phyloP scores from a whole-genome alignment of 2,329 filamentous ascomycete species.

The Phialophora macrospora region DNA sequence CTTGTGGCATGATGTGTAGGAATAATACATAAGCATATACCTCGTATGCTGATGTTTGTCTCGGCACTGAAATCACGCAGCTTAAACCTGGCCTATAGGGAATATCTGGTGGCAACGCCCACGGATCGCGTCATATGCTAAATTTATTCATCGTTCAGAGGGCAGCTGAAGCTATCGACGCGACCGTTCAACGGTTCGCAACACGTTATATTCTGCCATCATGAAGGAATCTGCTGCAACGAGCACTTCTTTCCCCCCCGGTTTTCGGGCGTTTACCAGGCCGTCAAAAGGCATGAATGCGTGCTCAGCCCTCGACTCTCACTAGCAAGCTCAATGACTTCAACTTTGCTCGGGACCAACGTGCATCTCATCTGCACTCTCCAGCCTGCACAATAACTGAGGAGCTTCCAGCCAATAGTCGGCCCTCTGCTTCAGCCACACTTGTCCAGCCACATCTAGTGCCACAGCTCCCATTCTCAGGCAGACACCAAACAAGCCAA shows the following conservation, averaged over 20 bases:
- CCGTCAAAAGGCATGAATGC: too few species aligned
- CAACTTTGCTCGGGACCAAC: background rate
- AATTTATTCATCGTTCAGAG: background rate
- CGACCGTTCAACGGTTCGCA: background rate
- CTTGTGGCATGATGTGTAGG: constrained; percentile 9
- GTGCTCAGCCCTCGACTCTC: background rate
- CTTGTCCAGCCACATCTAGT: background rate
- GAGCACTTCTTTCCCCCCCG: too few species aligned
- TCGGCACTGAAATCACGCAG: constrained; percentile 1
- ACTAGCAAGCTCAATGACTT: background rate
- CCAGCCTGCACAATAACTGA: constrained; percentile 9
- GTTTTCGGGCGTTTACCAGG: too few species aligned
- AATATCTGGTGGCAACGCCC: background rate
- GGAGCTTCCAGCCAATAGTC: background rate
- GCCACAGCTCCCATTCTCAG: constrained; percentile 2
- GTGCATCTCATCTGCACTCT: background rate
- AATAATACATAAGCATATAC: background rate
- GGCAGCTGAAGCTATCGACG: background rate
- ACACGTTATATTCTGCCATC: background rate
- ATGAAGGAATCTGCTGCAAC: too few species aligned
- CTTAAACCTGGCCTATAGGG: constrained; percentile 27
- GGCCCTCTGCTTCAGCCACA: constrained; percentile 5
- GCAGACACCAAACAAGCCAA: constrained; percentile 31
- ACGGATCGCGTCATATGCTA: constrained; percentile 10
- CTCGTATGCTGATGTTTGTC: background rate